Evolutionary conservation across 441 rosid species (phyloP).

Genomic region (Eruca vesicaria): DNA sequence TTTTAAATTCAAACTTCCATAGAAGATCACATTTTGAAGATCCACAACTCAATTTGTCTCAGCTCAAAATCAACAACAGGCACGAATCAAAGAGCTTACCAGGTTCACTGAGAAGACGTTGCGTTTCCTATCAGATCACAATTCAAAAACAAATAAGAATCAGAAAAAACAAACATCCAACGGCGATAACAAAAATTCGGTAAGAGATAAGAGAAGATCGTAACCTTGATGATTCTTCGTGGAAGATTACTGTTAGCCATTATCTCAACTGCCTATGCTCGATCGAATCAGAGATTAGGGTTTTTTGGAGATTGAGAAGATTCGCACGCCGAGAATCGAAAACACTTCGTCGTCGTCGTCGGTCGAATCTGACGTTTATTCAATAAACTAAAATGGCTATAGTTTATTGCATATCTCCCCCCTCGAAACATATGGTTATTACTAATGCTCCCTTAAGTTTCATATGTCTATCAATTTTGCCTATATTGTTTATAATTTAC

Average conservation of each 20-base stretch:
- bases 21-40: constrained; percentile 4
- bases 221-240: constrained; percentile 97
- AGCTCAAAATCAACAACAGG: not conserved
- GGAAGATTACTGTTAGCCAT: constrained; percentile 96
- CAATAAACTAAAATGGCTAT: not conserved
- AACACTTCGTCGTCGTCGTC: not conserved
- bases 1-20: not conserved
- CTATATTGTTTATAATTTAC: not conserved
- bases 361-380: constrained; percentile 17
- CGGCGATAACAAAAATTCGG: not conserved
- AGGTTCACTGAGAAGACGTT: constrained; percentile 96
- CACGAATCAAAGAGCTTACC: constrained; percentile 41
- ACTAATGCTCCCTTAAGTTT: not conserved
- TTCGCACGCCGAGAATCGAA: constrained; percentile 1
- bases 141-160: not conserved
- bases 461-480: not conserved
- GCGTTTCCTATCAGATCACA: constrained; percentile 77
- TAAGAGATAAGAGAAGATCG: not conserved
- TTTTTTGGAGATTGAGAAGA: constrained; percentile 25
- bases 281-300: constrained; percentile 46
- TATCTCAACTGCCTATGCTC: not conserved
- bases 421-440: constrained; percentile 1
- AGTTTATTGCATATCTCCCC: not conserved
- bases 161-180: constrained; percentile 11
- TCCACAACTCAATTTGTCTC: not conserved